These are phyloP conservation scores for Piloderma croceum DNA, from an alignment of 768 basidiomycete species.

Conservation along the genomic window DNA sequence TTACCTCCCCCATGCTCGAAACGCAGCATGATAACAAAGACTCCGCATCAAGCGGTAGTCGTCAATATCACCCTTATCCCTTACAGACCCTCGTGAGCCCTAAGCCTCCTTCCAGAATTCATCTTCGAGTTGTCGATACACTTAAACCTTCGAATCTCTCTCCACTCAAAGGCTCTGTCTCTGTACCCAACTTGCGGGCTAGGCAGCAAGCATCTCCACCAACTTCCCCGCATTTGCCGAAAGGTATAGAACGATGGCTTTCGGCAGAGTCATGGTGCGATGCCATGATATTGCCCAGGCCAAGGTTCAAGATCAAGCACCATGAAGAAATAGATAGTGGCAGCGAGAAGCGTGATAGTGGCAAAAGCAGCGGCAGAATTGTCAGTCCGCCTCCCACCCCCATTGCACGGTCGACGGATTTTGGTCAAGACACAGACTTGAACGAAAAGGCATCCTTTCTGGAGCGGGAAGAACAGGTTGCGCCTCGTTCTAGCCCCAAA, in stretches of 20 bases:
- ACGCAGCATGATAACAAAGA: too few relatives aligned
- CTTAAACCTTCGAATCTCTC: too few relatives aligned
- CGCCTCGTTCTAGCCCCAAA: too few relatives aligned
- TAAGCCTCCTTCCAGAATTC: too few relatives aligned
- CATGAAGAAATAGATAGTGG: slow-evolving; percentile 13
- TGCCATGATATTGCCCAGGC: slow-evolving; percentile 69
- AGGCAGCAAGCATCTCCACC: slow-evolving; percentile 8
- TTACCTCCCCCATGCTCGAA: too few relatives aligned
- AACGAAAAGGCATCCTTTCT: not conserved
- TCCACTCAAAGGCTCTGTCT: slow-evolving; percentile 50
- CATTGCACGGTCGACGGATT: too few relatives aligned
- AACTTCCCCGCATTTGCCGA: slow-evolving; percentile 24
- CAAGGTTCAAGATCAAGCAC: slow-evolving; percentile 55
- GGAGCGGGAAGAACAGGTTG: not conserved
- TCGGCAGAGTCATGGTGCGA: slow-evolving; percentile 81
- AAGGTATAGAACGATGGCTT: slow-evolving; percentile 58
- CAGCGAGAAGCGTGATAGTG: not conserved
- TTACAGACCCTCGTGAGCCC: too few relatives aligned
- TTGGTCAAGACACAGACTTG: too few relatives aligned
- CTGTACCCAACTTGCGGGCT: slow-evolving; percentile 58
- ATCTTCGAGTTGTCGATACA: too few relatives aligned
- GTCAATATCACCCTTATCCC: too few relatives aligned
- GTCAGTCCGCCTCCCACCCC: slow-evolving; percentile 50
- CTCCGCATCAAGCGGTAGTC: too few relatives aligned
- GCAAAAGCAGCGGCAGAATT: slow-evolving; percentile 27